Evolutionary conservation across 2,329 filamentous ascomycete species (phyloP).

Genomic region (Cryoendolithus antarcticus): DNA sequence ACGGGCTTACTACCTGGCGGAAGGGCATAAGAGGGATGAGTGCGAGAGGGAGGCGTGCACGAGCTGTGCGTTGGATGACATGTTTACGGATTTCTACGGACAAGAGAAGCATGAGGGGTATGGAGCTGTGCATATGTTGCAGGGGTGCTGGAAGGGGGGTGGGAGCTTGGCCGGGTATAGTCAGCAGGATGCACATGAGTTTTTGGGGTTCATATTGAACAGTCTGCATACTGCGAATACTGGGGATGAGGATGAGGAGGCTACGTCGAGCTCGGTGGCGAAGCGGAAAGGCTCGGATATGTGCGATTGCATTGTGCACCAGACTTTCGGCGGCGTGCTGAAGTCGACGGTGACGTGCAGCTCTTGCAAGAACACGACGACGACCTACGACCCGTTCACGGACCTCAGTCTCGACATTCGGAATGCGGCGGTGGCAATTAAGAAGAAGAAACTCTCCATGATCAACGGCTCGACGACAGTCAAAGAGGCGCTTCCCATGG

Average conservation of each 20-base stretch:
- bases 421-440: conserved; percentile 41
- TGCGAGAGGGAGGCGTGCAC: conserved; percentile 51
- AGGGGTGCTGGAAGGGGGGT: conserved; percentile 74
- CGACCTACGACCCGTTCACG: conserved; percentile 76
- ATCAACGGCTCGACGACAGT: conserved; percentile 26
- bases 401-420: conserved; percentile 85
- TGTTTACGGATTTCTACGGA: conserved; percentile 53
- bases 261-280: conserved; percentile 22
- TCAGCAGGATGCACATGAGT: conserved; percentile 94
- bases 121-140: conserved; percentile 76
- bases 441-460: conserved; percentile 46
- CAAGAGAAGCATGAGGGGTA: conserved; percentile 77
- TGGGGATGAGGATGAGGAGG: conserved; percentile 36
- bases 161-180: conserved; percentile 66
- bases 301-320: conserved; percentile 86
- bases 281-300: conserved; percentile 19
- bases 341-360: conserved; percentile 85
- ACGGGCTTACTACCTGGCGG: conserved; percentile 80
- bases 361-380: conserved; percentile 70
- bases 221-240: conserved; percentile 70
- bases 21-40: conserved; percentile 69
- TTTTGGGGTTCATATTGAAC: conserved; percentile 90
- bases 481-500: conserved; percentile 23
- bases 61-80: conserved; percentile 49
- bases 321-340: conserved; percentile 86